Evolutionary conservation across 2,329 filamentous ascomycete species (phyloP), one percentile per base, ranked within the genome.

Genomic region (Fusarium irregulare): DNA sequence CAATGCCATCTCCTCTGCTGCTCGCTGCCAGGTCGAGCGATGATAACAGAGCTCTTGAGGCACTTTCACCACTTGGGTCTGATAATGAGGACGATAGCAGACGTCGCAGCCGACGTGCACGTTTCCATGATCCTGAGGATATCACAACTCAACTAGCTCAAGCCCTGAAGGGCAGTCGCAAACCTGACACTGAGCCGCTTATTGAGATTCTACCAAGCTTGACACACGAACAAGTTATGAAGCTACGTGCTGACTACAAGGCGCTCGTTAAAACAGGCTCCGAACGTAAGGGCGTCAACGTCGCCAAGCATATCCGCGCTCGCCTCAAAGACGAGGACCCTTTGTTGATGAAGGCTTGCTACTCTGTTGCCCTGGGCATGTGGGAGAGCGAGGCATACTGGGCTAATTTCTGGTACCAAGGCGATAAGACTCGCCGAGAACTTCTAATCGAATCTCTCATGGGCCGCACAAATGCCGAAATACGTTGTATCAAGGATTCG

Each of bases 331-430:
- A 93, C 45, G 87, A 90, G 73, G 86, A 91, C 56, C 85, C 90
- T 7, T 90, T 89, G 73, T 90, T 98, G 71, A 95, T 94, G 81
- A 98, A 98, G 81, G 92, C 92, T 9, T 94, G 92, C 76, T 98
- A 98, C 79, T 90, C 94, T 6, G 94, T 93, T 4, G 94, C 95
- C 1, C 87, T 98, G 1, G 96, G 96, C 12, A 87, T 88, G 55
- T 98, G 94, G 91, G 96, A 98, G 82, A 91, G 90, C 73, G 96
- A 99, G 79, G 93, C 93, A 1, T 97, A 97, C 84, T 99, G 96
- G 94, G 94, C 95, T 64, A 98, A 98, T 79, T 97, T 93, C 80
- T 98, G 94, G 91, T 98, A 98, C 81, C 95, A 98, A 77, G 91
- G 91, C 40, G 92, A 95, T 79, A 92, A 91, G 75, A 93, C 91